Conservation (phyloP, 768 basidiomycete genomes). For the Boletus patriciae region DNA sequence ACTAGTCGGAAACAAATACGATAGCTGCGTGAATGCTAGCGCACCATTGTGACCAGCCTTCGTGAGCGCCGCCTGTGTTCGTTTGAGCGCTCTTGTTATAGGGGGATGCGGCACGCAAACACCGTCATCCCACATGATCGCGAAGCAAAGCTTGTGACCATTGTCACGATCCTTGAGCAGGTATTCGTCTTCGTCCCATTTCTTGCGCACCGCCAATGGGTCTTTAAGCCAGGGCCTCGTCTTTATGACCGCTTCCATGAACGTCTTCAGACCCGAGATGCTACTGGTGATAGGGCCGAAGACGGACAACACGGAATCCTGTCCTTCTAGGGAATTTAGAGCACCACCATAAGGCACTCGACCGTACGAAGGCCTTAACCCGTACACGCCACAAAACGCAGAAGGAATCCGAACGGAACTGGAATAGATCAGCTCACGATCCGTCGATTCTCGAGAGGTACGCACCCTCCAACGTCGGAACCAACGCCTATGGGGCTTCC, state of each 20-base stretch:
- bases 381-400: constrained; percentile 68
- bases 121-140: constrained; percentile 67
- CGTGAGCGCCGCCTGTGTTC: constrained; percentile 53
- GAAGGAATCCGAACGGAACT: constrained; percentile 75
- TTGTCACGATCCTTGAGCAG: constrained; percentile 55
- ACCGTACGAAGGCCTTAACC: constrained; percentile 65
- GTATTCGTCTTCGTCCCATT: constrained; percentile 63
- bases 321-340: constrained; percentile 64
- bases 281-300: constrained; percentile 69
- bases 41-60: constrained; percentile 66
- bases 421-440: not conserved
- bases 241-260: constrained; percentile 63
- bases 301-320: constrained; percentile 69
- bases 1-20: not conserved
- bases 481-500: constrained; percentile 63
- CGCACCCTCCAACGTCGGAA: constrained; percentile 77
- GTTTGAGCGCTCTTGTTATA: constrained; percentile 56
- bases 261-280: constrained; percentile 59
- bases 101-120: constrained; percentile 64
- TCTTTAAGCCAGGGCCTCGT: constrained; percentile 67
- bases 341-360: constrained; percentile 72
- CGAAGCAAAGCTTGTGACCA: constrained; percentile 55
- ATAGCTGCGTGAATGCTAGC: not conserved
- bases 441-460: not conserved
- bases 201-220: constrained; percentile 54